Conservation (phyloP, 257 asterid species). For the Parsonsia alboflavescens region DNA sequence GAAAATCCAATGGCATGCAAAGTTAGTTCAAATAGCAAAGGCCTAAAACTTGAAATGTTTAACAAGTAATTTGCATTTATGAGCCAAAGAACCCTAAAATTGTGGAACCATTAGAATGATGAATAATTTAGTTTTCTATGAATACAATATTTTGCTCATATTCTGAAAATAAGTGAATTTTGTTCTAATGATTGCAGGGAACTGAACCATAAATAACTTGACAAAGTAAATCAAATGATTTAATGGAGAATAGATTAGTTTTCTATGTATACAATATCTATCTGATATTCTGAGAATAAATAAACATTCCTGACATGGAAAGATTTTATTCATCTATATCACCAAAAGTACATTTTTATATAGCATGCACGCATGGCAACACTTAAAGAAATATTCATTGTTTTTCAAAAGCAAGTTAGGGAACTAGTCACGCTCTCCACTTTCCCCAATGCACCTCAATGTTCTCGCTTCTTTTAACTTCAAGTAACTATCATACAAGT, state of each 20-base stretch:
- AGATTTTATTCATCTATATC: not conserved
- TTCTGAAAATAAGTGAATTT: not conserved
- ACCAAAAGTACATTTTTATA: not conserved
- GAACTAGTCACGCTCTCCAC: not conserved
- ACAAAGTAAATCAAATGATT: not conserved
- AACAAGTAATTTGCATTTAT: not conserved
- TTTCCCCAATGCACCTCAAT: not conserved
- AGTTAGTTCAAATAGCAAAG: not conserved
- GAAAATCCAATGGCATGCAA: slow-evolving; percentile 12
- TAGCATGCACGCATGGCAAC: not conserved
- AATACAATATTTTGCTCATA: not conserved
- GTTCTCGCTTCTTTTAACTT: not conserved
- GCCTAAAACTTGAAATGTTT: not conserved
- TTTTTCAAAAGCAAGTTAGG: not conserved
- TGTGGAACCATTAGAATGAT: not conserved
- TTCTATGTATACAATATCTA: not conserved
- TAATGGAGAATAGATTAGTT: not conserved
- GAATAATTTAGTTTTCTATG: not conserved
- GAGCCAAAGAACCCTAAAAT: not conserved
- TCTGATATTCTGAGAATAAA: not conserved
- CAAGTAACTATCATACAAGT: not conserved
- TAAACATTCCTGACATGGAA: not conserved
- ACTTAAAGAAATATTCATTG: not conserved
- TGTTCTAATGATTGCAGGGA: not conserved
- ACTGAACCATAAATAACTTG: not conserved